Evolutionary conservation across 139 green algal genomes (phyloP), one percentile per base, ranked within the genome.

Genomic region (Nannochloris sp.): DNA sequence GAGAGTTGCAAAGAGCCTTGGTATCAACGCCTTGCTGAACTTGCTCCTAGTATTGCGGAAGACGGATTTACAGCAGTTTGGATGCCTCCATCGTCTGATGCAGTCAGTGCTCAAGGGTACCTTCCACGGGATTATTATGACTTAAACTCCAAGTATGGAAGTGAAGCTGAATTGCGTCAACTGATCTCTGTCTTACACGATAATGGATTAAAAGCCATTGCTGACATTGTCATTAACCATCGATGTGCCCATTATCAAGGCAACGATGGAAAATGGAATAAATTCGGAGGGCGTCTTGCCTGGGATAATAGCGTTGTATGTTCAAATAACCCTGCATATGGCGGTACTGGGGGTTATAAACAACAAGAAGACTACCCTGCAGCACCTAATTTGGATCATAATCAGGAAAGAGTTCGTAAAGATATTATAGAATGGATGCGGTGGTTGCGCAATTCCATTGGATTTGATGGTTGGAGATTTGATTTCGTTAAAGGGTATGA

Each of bases 171-270:
- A 73, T 88, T 92, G 60, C 57, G 62, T 61, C 85, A 80, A 60
- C 82, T 71, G 58, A 85, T 97, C 33, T 13, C 47, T 0, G 36
- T 42, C 14, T 75, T 95, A 57, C 73, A 85, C 51, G 78, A 90
- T 15, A 47, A 88, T 61, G 73, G 76, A 53, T 80, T 96, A 60
- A 95, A 92, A 55, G 78, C 79, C 54, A 80, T 97, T 2, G 91
- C 89, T 10, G 91, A 98, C 79, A 95, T 97, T 39, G 90, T 97
- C 24, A 92, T 97, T 75, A 97, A 97, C 75, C 90, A 97, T 70
- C 76, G 90, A 54, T 96, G 87, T 70, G 88, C 87, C 8, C 74
- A 85, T 57, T 62, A 58, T 27, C 80, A 86, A 83, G 80, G 86
- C 45, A 68, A 82, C 25, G 74, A 90, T 45, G 90, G 90, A 54